These are phyloP conservation scores for Diaporthe sp. DNA, from an alignment of 2,329 filamentous ascomycete species.

Conservation along the genomic window DNA sequence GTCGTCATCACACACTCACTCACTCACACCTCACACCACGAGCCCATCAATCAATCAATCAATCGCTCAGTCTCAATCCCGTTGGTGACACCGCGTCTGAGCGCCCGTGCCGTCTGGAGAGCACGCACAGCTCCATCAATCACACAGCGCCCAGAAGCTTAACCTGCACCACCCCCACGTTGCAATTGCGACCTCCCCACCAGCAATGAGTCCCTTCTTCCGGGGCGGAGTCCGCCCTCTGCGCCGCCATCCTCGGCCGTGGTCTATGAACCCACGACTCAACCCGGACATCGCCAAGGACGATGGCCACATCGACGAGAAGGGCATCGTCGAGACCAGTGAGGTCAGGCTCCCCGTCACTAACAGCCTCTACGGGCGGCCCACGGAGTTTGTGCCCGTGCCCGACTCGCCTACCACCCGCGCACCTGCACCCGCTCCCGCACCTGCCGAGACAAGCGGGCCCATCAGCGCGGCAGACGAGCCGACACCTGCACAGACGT, in stretches of 20 bases:
- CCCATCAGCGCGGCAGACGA: neutral
- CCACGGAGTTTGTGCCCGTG: neutral
- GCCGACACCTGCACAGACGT: neutral
- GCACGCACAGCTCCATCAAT: conserved; percentile 4
- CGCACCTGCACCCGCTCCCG: neutral
- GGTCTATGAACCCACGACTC: conserved; percentile 38
- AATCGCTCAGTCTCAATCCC: neutral
- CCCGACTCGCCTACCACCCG: conserved; percentile 1
- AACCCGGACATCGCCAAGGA: conserved; percentile 35
- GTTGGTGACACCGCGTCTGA: neutral
- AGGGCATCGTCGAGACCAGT: conserved; percentile 20
- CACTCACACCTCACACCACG: neutral
- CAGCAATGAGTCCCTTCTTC: conserved; percentile 39
- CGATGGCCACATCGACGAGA: conserved; percentile 17
- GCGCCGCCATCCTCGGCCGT: conserved; percentile 34
- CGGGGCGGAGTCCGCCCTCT: conserved; percentile 35
- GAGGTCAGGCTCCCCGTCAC: conserved; percentile 36
- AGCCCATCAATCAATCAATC: neutral
- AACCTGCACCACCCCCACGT: neutral
- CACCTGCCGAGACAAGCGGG: neutral
- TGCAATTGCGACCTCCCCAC: neutral
- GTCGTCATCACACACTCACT: conserved; percentile 1
- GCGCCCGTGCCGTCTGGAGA: conserved; percentile 5
- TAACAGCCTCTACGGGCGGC: conserved; percentile 36
- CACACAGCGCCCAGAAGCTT: neutral